Conservation (phyloP, 2,329 filamentous ascomycete genomes). For the Paradendryphiella salina region DNA sequence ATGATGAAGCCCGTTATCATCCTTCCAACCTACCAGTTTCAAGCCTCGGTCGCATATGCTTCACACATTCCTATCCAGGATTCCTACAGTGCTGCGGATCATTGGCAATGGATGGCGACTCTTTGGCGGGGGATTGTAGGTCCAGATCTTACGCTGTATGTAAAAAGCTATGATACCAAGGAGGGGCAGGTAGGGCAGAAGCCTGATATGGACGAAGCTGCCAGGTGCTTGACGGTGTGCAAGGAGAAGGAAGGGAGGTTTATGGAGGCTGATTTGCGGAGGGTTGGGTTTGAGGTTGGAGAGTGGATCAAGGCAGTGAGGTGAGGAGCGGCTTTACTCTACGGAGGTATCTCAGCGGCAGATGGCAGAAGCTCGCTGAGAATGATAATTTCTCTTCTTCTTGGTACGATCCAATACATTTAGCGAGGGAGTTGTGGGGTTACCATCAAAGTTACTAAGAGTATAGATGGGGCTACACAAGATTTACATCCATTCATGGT, state of each 20-base stretch:
- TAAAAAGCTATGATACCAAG: slow-evolving; percentile 48
- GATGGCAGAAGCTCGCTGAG: slow-evolving; percentile 5
- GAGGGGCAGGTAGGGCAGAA: slow-evolving; percentile 40
- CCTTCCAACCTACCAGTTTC: slow-evolving; percentile 78
- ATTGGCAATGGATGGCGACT: slow-evolving; percentile 97
- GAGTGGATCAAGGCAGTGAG: slow-evolving; percentile 66
- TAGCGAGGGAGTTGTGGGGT: background rate
- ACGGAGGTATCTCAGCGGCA: background rate
- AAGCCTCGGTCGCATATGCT: slow-evolving; percentile 75
- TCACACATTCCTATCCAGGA: slow-evolving; percentile 74
- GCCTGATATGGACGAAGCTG: slow-evolving; percentile 49
- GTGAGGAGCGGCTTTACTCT: background rate
- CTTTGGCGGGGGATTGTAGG: slow-evolving; percentile 86
- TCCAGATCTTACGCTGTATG: slow-evolving; percentile 76
- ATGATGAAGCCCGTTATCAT: slow-evolving; percentile 68
- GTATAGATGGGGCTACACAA: background rate
- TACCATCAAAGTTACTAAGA: background rate
- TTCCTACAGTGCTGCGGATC: slow-evolving; percentile 77
- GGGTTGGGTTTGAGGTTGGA: slow-evolving; percentile 83
- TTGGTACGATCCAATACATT: background rate
- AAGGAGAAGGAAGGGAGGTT: slow-evolving; percentile 42
- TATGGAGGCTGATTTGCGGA: slow-evolving; percentile 61
- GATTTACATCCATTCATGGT: slow-evolving; percentile 2
- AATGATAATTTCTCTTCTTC: background rate
- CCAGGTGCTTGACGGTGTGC: slow-evolving; percentile 46